Evolutionary conservation across 2,329 filamentous ascomycete species (phyloP), one percentile per base, ranked within the genome.

Genomic region (Diaporthe sp.): DNA sequence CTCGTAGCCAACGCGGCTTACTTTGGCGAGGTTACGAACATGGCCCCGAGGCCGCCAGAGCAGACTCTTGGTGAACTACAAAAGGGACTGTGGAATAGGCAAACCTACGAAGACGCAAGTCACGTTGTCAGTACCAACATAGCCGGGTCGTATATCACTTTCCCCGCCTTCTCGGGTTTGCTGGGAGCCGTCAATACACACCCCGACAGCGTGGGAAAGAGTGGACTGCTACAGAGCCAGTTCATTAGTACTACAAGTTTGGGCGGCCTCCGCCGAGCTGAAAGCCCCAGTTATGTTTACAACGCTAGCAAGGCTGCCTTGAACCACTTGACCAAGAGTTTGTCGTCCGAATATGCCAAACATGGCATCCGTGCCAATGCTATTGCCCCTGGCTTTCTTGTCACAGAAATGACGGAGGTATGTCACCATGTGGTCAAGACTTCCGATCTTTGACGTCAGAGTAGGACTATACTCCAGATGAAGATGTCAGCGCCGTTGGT

Each of bases 141-240:
- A 34, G 60, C 60, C 17, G 42, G 60, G 15, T 65, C 42, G 9
- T 65, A 65, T 31, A 46, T 65, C 2, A 65, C 60, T 10, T 65
- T 65, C 5, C 25, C 46, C 15, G 60, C 60, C 60, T 65, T 65
- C 60, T 22, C 34, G 15, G 25, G 25, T 12, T 22, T 65, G 25
- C 25, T 65, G 9, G 60, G 60, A 46, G 60, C 60, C 17, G 25
- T 42, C 17, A 65, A 65, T 31, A 65, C 42, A 8, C 42, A 65
- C 25, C 60, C 60, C 15, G 42, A 65, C n/a, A 65, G 60, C 25
- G 42, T 65, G 25, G 42, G 60, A 3, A 65, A 65, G 42, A 22
- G 17, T 46, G 42, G 60, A 31, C 42, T 65, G 42, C 25, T 65
- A 13, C 25, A 46, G 25, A 65, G 60, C 9, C 42, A 65, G 25